These are phyloP conservation scores for Ajuga chamaepitys DNA, from an alignment of 257 asterid species.

Conservation along the genomic window DNA sequence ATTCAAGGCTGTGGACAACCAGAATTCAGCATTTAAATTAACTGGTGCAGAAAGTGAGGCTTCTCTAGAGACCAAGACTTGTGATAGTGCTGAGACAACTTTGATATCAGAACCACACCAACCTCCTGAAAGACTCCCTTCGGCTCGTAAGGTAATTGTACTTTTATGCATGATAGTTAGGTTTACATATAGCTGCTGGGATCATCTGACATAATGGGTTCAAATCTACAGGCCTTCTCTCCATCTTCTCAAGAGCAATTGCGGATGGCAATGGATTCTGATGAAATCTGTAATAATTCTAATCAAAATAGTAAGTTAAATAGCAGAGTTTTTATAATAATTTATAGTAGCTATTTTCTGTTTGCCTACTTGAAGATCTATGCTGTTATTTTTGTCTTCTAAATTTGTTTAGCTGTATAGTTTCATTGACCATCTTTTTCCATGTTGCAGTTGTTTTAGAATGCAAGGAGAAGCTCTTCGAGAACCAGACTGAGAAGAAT, in stretches of 20 bases:
- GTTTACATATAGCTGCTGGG: neutral
- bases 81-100: conserved; percentile 19
- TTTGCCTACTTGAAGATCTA: neutral
- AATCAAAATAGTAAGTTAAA: conserved; percentile 47
- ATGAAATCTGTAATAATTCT: conserved; percentile 24
- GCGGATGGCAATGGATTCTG: conserved; percentile 47
- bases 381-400: conserved; percentile 6
- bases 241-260: conserved; percentile 65
- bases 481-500: conserved; percentile 27
- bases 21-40: conserved; percentile 18
- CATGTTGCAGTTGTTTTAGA: conserved; percentile 29
- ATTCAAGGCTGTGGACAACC: conserved; percentile 22
- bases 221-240: conserved; percentile 54
- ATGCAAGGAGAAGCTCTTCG: conserved; percentile 44
- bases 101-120: conserved; percentile 29
- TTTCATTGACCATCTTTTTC: conserved; percentile 11
- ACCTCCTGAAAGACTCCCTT: conserved; percentile 69
- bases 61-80: conserved; percentile 22
- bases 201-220: conserved; percentile 10
- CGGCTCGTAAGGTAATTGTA: conserved; percentile 60
- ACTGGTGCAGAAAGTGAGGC: conserved; percentile 25
- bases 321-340: conserved; percentile 5
- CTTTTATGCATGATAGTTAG: conserved; percentile 15
- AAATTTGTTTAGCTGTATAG: neutral
- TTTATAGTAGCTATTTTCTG: neutral